phyloP scores from a whole-genome alignment of 495 filamentous ascomycete genomes.

The Podospora tetraspora region DNA sequence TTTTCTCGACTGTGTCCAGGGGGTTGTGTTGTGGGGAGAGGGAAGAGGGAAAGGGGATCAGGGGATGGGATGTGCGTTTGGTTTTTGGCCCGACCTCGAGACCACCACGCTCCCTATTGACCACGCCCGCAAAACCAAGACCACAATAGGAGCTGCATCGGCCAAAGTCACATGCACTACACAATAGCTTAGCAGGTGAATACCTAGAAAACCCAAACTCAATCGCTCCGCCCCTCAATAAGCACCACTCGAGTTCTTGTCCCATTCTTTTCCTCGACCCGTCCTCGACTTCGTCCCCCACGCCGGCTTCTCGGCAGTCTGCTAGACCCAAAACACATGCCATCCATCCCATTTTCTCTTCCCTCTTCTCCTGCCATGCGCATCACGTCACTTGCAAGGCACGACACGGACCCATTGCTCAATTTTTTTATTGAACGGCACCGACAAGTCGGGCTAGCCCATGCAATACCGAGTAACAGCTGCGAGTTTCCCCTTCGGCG shows the following conservation, averaged over 20 bases:
- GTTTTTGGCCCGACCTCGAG: not conserved
- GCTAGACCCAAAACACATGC: not conserved
- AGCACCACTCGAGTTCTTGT: not conserved
- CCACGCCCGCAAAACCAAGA: not conserved
- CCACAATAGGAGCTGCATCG: not conserved
- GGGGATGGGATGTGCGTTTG: constrained; percentile 1
- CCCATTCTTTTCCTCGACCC: not conserved
- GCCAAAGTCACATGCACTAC: not conserved
- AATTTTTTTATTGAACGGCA: not conserved
- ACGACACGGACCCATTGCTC: not conserved
- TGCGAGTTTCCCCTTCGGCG: not conserved
- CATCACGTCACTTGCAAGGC: not conserved
- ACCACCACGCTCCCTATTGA: not conserved
- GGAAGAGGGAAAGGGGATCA: not conserved
- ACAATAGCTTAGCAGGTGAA: not conserved
- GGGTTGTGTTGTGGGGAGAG: constrained; percentile 14
- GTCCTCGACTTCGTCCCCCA: not conserved
- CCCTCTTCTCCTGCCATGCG: not conserved
- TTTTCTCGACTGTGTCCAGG: not conserved
- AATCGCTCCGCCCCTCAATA: not conserved
- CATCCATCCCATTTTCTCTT: not conserved
- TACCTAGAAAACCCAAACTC: not conserved
- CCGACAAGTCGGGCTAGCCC: not conserved
- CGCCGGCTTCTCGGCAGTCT: not conserved
- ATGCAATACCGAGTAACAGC: not conserved